Base-by-base conservation (phyloP, 2,329 filamentous ascomycete genomes). In the Trichoderma gracile region DNA sequence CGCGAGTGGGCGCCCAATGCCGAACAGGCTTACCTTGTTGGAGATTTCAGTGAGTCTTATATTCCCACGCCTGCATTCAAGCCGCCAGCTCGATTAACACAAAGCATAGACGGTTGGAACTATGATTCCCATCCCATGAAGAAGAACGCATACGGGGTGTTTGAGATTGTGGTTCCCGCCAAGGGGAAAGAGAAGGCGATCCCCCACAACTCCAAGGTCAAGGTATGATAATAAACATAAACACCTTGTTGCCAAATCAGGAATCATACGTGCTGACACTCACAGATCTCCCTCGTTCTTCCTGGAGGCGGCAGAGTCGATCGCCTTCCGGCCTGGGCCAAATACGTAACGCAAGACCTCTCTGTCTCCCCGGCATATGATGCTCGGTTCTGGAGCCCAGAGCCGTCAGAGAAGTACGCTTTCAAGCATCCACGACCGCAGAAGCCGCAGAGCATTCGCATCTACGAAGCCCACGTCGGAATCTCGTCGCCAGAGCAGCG, bases 391-490 rank as follows among this genome's bases (percentile, higher is more conserved):
- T 99, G 95, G 95, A 97, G 98, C 74, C 95, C 95, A 40, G 92
- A 93, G 3, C 77, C 83, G 55, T 79, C 82, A 45, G 87, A 96
- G 73, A 86, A 81, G 73, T 98, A 98, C 76, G 81, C 85, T 62
- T 96, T 96, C 84, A 93, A 96, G 80, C 86, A 98, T 76, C 72
- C 84, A 53, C 85, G 89, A 57, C 95, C 94, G 7, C 87, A 88
- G 76, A 96, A 94, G 81, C 95, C 95, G 1, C 77, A 82, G 64
- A 97, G 93, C 71, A 87, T 86, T n/a, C 89, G 95, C 57, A 93
- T 99, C 65, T 99, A 99, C 78, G 95, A 99, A 78, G 95, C 95
- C n/a, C 95, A 99, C 73, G 93, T 99, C 47, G 95, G 95, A 57
- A 99, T 99, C 70, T 97, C 94, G 6, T 95, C 92, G 2, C 92